Evolutionary conservation across 768 basidiomycete species (phyloP).

Genomic region (Lentinula boryana): DNA sequence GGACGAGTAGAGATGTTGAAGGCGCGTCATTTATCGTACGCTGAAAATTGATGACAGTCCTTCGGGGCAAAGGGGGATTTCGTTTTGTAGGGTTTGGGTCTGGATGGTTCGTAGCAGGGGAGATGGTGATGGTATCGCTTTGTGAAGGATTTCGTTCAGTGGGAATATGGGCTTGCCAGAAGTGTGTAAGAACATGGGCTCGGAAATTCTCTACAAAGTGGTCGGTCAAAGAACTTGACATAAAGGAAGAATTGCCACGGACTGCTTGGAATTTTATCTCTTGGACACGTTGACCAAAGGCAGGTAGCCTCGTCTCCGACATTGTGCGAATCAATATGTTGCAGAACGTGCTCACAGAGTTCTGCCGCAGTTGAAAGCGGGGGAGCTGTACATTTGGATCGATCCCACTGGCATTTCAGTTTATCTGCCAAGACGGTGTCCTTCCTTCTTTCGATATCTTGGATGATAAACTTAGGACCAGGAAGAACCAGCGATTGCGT

Average conservation of each 20-base stretch:
- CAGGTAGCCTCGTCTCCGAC: slow-evolving; percentile 49
- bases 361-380: slow-evolving; percentile 50
- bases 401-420: slow-evolving; percentile 77
- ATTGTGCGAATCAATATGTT: slow-evolving; percentile 39
- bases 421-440: slow-evolving; percentile 50
- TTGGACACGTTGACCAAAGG: slow-evolving; percentile 67
- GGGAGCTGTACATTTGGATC: slow-evolving; percentile 43
- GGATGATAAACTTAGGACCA: slow-evolving; percentile 78
- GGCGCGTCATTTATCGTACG: slow-evolving; percentile 60
- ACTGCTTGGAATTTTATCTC: slow-evolving; percentile 36
- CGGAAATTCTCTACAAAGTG: slow-evolving; percentile 29
- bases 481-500: slow-evolving; percentile 79
- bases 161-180: slow-evolving; percentile 50
- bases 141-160: slow-evolving; percentile 60
- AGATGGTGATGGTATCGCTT: slow-evolving; percentile 68
- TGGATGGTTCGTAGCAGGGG: slow-evolving; percentile 53
- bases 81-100: slow-evolving; percentile 58
- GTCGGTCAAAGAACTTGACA: neutral
- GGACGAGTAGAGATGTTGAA: slow-evolving; percentile 69
- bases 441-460: slow-evolving; percentile 71
- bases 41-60: slow-evolving; percentile 52
- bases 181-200: slow-evolving; percentile 71
- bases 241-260: neutral
- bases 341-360: slow-evolving; percentile 67
- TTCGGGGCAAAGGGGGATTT: slow-evolving; percentile 65